These are phyloP conservation scores for Microsporum ferrugineum DNA, from an alignment of 2,329 filamentous ascomycete species.

Conservation along the genomic window DNA sequence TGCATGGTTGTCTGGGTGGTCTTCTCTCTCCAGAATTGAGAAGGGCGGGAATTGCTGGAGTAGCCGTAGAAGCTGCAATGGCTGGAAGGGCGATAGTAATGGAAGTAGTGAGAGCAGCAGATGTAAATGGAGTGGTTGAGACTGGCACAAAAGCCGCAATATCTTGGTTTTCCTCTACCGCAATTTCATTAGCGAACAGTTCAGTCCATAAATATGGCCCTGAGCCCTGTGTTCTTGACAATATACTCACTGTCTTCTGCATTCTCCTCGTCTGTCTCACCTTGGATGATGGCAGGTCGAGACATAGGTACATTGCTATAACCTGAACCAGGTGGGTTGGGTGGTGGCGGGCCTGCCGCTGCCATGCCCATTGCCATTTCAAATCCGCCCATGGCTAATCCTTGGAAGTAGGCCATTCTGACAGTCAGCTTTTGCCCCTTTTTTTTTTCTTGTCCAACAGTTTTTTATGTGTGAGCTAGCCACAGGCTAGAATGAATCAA, in stretches of 20 bases:
- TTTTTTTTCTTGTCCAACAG: not conserved
- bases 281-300: not conserved
- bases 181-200: not conserved
- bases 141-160: not conserved
- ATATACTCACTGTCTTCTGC: not conserved
- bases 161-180: not conserved
- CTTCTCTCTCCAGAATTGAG: not conserved
- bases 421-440: not conserved
- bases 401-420: not conserved
- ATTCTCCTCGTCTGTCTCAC: not conserved
- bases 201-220: not conserved
- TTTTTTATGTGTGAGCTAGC: not conserved
- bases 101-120: no score
- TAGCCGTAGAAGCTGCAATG: not conserved
- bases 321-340: not conserved
- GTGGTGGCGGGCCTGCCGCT: not conserved
- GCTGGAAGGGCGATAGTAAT: not conserved
- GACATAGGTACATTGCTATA: not conserved
- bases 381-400: not conserved
- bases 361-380: not conserved
- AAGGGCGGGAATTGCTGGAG: not conserved
- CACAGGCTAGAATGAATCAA: not conserved
- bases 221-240: not conserved
- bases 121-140: no score
- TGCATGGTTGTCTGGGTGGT: constrained; percentile 9